Percentiles rank a stretch among this genome's conserved stretches.
Conservation (phyloP, 2,329 filamentous ascomycete species). For the Cadophora gregata region DNA sequence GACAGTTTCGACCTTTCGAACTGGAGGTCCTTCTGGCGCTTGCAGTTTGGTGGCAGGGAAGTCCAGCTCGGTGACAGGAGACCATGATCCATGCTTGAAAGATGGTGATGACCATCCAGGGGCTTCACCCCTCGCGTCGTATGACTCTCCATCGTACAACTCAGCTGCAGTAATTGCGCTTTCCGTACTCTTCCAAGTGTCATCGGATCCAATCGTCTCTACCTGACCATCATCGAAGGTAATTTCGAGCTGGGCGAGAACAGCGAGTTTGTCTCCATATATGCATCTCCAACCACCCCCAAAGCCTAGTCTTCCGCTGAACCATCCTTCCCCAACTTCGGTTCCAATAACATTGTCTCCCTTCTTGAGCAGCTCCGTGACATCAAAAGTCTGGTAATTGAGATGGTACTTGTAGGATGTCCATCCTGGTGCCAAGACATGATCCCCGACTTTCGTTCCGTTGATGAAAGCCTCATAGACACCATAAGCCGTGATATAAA, state of each 20-base stretch:
- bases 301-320: slow-evolving; percentile 47
- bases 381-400: slow-evolving; percentile 59
- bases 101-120: slow-evolving; percentile 38
- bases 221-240: slow-evolving; percentile 27
- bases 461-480: slow-evolving; percentile 47
- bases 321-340: slow-evolving; percentile 58
- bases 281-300: slow-evolving; percentile 42
- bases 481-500: slow-evolving; percentile 46
- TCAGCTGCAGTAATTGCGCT: slow-evolving; percentile 35
- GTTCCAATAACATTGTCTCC: slow-evolving; percentile 50
- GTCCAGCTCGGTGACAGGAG: slow-evolving; percentile 35
- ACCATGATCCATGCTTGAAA: slow-evolving; percentile 43
- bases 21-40: slow-evolving; percentile 52
- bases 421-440: slow-evolving; percentile 50
- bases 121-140: slow-evolving; percentile 47
- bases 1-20: slow-evolving; percentile 47
- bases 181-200: slow-evolving; percentile 47
- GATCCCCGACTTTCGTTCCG: slow-evolving; percentile 41
- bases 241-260: slow-evolving; percentile 49
- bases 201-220: slow-evolving; percentile 43
- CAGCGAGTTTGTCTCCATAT: slow-evolving; percentile 49
- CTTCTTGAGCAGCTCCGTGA: slow-evolving; percentile 48
- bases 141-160: slow-evolving; percentile 52
- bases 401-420: slow-evolving; percentile 54
- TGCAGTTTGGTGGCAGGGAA: slow-evolving; percentile 46